Evolutionary conservation across 2,329 filamentous ascomycete genomes (phyloP).

Genomic region (Leptosphaerulina australis): DNA sequence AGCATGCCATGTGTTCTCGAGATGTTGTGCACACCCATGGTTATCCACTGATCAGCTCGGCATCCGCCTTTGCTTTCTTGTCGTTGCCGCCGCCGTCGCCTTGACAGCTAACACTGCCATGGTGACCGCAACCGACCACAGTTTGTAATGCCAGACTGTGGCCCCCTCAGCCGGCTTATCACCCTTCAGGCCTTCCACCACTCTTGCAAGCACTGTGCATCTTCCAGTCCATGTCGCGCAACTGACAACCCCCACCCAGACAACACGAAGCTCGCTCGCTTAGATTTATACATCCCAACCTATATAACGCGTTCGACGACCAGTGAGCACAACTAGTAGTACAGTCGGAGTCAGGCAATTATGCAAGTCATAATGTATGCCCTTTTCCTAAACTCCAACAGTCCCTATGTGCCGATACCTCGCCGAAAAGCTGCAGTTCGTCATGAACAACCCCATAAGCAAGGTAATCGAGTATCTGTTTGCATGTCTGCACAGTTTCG

Average conservation of each 20-base stretch:
- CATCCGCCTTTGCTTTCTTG: neutral
- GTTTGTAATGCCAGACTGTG: neutral
- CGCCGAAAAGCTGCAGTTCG: neutral
- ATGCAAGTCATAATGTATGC: neutral
- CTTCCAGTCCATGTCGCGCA: neutral
- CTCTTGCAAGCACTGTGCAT: neutral
- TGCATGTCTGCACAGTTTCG: slow-evolving; percentile 40
- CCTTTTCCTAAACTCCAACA: neutral
- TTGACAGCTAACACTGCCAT: neutral
- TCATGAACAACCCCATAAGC: slow-evolving; percentile 42
- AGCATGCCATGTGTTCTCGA: no score
- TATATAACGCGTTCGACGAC: neutral
- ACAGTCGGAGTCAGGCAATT: neutral
- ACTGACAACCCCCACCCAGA: neutral
- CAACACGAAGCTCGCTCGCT: neutral
- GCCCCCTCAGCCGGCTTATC: neutral
- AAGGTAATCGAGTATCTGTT: slow-evolving; percentile 43
- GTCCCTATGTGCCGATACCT: no score
- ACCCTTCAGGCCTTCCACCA: neutral
- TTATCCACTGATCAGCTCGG: neutral
- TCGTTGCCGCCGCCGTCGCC: neutral
- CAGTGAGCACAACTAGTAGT: no score
- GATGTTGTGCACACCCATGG: neutral
- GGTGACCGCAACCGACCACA: neutral
- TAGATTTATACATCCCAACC: neutral